A percentile compares a stretch with the other conserved stretches of the same genome.
Evolutionary conservation across 1,284 basidiomycete genomes (phyloP).

Genomic region (Trametes sp.): DNA sequence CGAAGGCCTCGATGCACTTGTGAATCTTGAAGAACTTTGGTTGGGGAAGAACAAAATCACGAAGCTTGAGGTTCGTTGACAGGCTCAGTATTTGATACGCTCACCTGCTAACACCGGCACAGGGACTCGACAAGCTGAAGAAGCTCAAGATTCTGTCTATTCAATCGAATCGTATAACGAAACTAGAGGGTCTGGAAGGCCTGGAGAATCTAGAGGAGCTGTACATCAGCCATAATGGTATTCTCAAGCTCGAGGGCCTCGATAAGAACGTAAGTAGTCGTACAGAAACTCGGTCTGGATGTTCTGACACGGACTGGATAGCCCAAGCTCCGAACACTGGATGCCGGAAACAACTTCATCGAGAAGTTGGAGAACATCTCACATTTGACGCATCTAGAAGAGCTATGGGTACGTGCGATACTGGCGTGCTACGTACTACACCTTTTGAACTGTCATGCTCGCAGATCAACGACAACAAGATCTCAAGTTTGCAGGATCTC

Average conservation of each 20-base stretch:
- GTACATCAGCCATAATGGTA: constrained; percentile 94
- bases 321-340: constrained; percentile 85
- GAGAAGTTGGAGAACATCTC: constrained; percentile 81
- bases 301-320: constrained; percentile 40
- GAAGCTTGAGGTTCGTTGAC: constrained; percentile 72
- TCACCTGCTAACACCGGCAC: constrained; percentile 18
- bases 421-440: too few species aligned
- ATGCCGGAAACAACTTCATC: constrained; percentile 89
- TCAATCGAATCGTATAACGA: constrained; percentile 94
- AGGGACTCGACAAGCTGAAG: constrained; percentile 71
- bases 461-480: constrained; percentile 90
- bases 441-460: neutral
- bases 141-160: constrained; percentile 85
- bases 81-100: neutral
- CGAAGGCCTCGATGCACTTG: constrained; percentile 85
- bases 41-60: constrained; percentile 97
- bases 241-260: constrained; percentile 86
- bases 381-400: constrained; percentile 81
- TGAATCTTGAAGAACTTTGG: constrained; percentile 93
- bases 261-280: constrained; percentile 74
- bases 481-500: constrained; percentile 72
- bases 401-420: constrained; percentile 84
- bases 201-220: constrained; percentile 86
- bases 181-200: constrained; percentile 81
- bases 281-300: too few species aligned